These are phyloP conservation scores for Oryza longistaminata DNA, from an alignment of 176 grass and related monocot genomes.

Conservation along the genomic window DNA sequence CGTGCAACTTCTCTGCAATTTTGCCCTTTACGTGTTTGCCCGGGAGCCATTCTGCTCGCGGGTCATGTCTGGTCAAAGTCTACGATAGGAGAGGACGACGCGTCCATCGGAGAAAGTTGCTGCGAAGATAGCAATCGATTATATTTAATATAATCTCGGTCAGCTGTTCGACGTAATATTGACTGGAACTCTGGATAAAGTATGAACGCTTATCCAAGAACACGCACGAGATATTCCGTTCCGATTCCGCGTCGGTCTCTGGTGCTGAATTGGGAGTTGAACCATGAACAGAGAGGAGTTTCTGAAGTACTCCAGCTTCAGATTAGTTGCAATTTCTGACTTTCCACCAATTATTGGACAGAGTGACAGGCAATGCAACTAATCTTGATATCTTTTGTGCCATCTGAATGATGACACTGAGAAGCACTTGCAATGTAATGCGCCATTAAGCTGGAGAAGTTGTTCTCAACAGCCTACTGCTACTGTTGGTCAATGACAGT, in stretches of 20 bases:
- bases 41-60: slow-evolving; percentile 3
- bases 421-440: slow-evolving; percentile 1
- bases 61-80: slow-evolving; percentile 46
- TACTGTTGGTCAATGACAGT: neutral
- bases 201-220: slow-evolving; percentile 29
- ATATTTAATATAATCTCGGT: neutral
- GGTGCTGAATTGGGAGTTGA: neutral
- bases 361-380: neutral
- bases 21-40: slow-evolving; percentile 36
- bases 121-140: neutral
- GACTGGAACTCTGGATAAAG: slow-evolving; percentile 22
- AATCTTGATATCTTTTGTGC: neutral
- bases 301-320: neutral
- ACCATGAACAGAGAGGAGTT: neutral
- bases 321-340: neutral
- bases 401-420: neutral
- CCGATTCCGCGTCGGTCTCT: neutral
- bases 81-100: slow-evolving; percentile 29
- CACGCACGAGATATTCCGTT: slow-evolving; percentile 6
- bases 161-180: slow-evolving; percentile 34
- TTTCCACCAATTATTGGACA: neutral
- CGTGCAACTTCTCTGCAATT: neutral
- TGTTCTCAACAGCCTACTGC: neutral
- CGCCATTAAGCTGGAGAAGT: neutral
- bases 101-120: slow-evolving; percentile 41